These are phyloP conservation scores for Clonostachys sp. DNA, from an alignment of 2,329 filamentous ascomycete species.

Conservation along the genomic window DNA sequence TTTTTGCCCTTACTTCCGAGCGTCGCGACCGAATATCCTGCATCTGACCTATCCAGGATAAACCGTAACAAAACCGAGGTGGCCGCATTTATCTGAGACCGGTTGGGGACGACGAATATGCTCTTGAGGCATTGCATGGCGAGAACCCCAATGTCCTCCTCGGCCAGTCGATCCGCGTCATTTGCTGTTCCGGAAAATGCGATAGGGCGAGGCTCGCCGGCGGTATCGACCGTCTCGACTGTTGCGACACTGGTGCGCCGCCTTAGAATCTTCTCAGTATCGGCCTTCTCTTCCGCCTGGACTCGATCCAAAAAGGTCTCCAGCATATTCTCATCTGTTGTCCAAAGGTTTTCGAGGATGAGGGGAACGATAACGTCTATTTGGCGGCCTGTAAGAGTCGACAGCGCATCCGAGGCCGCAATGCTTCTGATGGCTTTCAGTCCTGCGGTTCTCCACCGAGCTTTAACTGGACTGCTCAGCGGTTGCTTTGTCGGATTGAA, in stretches of 20 bases:
- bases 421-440: constrained; percentile 77
- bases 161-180: constrained; percentile 84
- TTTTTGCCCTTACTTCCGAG: constrained; percentile 31
- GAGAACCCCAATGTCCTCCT: constrained; percentile 80
- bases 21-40: constrained; percentile 49
- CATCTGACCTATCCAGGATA: constrained; percentile 55
- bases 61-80: constrained; percentile 73
- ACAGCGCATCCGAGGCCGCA: constrained; percentile 73
- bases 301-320: constrained; percentile 63
- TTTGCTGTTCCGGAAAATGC: constrained; percentile 76
- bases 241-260: constrained; percentile 74
- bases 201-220: constrained; percentile 59
- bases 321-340: constrained; percentile 66
- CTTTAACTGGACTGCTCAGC: constrained; percentile 66
- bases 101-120: constrained; percentile 78
- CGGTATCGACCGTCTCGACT: constrained; percentile 60
- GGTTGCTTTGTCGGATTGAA: constrained; percentile 49
- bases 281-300: constrained; percentile 62
- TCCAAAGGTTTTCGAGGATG: constrained; percentile 82
- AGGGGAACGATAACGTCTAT: constrained; percentile 77
- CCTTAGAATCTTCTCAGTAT: constrained; percentile 57
- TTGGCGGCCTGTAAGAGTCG: constrained; percentile 70
- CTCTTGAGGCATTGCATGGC: constrained; percentile 83
- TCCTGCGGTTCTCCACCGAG: constrained; percentile 73
- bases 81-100: constrained; percentile 74